phyloP scores from a whole-genome alignment of 2,329 filamentous ascomycete genomes.

The Xylariaceae sp. region DNA sequence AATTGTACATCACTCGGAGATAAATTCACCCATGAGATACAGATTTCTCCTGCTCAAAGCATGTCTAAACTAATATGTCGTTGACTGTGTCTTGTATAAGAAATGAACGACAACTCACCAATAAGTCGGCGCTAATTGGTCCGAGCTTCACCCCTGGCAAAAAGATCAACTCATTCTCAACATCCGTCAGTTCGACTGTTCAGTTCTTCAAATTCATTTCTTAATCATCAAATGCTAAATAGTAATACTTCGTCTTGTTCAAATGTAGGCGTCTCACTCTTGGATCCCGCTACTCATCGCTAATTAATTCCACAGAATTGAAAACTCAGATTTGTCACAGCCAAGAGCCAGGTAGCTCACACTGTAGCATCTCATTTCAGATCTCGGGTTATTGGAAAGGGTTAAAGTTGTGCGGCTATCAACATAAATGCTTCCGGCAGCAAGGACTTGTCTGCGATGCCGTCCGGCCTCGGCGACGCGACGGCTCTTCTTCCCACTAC shows the following conservation, averaged over 20 bases:
- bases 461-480: slow-evolving; percentile 11
- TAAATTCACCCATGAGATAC: not conserved
- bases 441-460: slow-evolving; percentile 10
- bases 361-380: slow-evolving; percentile 1
- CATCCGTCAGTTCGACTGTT: too few species aligned
- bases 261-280: too few species aligned
- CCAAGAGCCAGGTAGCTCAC: too few species aligned
- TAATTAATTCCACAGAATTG: too few species aligned
- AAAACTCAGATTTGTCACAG: too few species aligned
- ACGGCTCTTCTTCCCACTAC: not conserved
- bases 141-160: slow-evolving; percentile 15
- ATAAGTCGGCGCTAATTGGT: slow-evolving; percentile 4
- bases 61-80: not conserved
- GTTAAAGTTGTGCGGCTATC: not conserved
- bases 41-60: too few species aligned
- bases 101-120: not conserved
- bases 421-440: slow-evolving; percentile 14
- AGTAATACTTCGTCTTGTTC: too few species aligned
- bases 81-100: not conserved
- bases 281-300: too few species aligned
- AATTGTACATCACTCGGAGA: slow-evolving; percentile 16
- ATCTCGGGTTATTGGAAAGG: not conserved
- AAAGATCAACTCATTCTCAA: too few species aligned
- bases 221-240: too few species aligned
- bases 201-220: too few species aligned